Base-by-base conservation (phyloP, 176 grass and related monocot genomes). In the Oryza longistaminata region DNA sequence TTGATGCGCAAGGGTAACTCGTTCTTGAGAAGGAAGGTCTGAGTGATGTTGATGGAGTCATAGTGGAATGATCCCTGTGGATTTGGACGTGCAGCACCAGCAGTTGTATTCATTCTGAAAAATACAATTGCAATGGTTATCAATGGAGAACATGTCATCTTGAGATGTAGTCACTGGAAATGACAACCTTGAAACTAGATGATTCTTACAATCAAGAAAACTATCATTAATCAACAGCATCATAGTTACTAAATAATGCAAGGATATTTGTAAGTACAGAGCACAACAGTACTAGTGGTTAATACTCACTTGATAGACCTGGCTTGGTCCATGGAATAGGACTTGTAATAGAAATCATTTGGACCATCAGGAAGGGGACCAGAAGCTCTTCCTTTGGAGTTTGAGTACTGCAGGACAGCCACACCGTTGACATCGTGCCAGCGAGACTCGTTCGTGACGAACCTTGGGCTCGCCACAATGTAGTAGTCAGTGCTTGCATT, bases 41-140 rank as follows among this genome's bases (percentile, higher is more conserved):
- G 79, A 2, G 96, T 95, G 44, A 98, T 85, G 73, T 95, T 92
- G 70, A 92, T 98, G 0, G 83, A 90, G 27, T 85, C 93, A 1
- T 98, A 98, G 79, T 26, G 90, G 82, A 95, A 98, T 58, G 96
- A 98, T 52, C 96, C 96, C 70, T 98, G 96, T 9, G 93, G 96
- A 34, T 98, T 98, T 35, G 89, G 89, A 24, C 93, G 91, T 3
- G 96, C 96, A 74, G 93, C 96, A 81, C 96, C 93, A 45, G 93
- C 61, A 75, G 73, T 95, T 3, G 83, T 71, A 73, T 98, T 98
- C 91, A 86, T 95, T 69, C 93, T 98, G 86, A 85, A 81, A 88
- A 45, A 71, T 17, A 62, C 19, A 77, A 74, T 74, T 29, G 7
- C 55, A 84, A 62, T 66, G 61, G 49, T 8, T 37, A 14, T 83